Evolutionary conservation across 2,329 filamentous ascomycete species (phyloP).

Genomic region (Graphiopsis chlorocephala): DNA sequence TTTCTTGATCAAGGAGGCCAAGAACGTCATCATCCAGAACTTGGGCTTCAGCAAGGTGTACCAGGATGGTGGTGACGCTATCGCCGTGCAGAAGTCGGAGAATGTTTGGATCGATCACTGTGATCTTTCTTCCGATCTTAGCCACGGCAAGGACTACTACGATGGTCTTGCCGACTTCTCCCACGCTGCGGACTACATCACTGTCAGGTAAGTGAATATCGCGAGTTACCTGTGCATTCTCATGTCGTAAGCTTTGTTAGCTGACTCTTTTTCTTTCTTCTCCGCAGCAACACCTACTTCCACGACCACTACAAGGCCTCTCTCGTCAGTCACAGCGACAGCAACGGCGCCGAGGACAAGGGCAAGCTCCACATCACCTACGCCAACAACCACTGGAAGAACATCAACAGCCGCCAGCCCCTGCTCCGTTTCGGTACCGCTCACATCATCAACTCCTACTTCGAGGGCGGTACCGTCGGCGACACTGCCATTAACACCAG

Average conservation of each 20-base stretch:
- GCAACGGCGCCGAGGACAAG: conserved; percentile 56
- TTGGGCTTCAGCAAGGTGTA: conserved; percentile 52
- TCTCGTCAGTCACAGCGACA: conserved; percentile 60
- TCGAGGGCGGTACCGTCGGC: conserved; percentile 32
- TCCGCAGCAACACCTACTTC: conserved; percentile 39
- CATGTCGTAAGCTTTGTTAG: not conserved
- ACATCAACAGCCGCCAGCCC: conserved; percentile 63
- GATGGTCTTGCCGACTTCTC: conserved; percentile 65
- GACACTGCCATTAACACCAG: conserved; percentile 43
- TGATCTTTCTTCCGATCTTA: conserved; percentile 59
- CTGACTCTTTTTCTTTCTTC: not conserved
- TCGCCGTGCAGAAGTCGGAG: conserved; percentile 48
- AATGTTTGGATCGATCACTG: conserved; percentile 67
- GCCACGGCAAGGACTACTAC: conserved; percentile 66
- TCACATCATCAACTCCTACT: conserved; percentile 59
- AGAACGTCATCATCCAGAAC: conserved; percentile 59
- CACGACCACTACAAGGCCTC: conserved; percentile 64
- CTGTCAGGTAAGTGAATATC: conserved; percentile 38
- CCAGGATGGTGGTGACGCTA: conserved; percentile 47
- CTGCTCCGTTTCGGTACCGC: conserved; percentile 65
- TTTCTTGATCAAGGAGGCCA: conserved; percentile 47
- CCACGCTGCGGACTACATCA: conserved; percentile 62
- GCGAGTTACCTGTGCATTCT: conserved; percentile 16
- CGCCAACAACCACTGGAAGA: conserved; percentile 64
- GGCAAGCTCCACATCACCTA: conserved; percentile 64